These are phyloP conservation scores for Dioscorea cayenensis DNA, from an alignment of 116 monocot genomes.

Conservation along the genomic window DNA sequence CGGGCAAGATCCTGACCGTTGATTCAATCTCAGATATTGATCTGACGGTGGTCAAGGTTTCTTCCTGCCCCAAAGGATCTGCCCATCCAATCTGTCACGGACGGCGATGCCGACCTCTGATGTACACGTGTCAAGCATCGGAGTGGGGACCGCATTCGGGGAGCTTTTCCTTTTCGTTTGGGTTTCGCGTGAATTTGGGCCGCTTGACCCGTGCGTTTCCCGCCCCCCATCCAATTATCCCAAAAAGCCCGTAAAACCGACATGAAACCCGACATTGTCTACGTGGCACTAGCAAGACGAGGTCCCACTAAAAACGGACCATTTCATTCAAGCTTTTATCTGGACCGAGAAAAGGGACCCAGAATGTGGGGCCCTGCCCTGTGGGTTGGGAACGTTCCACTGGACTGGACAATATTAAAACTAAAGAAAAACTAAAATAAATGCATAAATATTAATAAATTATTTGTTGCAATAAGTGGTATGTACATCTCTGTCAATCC, in stretches of 20 bases:
- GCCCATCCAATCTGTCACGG: slow-evolving; percentile 33
- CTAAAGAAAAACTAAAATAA: no score
- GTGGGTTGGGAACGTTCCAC: no score
- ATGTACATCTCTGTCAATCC: no score
- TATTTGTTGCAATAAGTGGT: no score
- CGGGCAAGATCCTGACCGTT: slow-evolving; percentile 14
- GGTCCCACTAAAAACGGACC: background rate
- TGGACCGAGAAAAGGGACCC: background rate
- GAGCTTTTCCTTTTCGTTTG: slow-evolving; percentile 9
- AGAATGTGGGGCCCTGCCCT: no score
- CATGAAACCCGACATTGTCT: background rate
- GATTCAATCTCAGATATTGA: background rate
- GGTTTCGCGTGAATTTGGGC: slow-evolving; percentile 29
- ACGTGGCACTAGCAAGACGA: background rate
- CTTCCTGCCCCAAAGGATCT: background rate
- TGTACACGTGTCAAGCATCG: slow-evolving; percentile 32
- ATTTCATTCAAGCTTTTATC: background rate
- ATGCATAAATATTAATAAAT: no score
- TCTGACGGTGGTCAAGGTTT: slow-evolving; percentile 16
- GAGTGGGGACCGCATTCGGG: background rate
- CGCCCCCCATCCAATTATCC: background rate
- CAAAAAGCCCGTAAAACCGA: background rate
- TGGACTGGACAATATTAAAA: no score
- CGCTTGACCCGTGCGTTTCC: slow-evolving; percentile 19
- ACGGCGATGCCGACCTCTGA: slow-evolving; percentile 19